phyloP scores from a whole-genome alignment of 352 stramenopile genomes.

The Phytopythium aichiense region DNA sequence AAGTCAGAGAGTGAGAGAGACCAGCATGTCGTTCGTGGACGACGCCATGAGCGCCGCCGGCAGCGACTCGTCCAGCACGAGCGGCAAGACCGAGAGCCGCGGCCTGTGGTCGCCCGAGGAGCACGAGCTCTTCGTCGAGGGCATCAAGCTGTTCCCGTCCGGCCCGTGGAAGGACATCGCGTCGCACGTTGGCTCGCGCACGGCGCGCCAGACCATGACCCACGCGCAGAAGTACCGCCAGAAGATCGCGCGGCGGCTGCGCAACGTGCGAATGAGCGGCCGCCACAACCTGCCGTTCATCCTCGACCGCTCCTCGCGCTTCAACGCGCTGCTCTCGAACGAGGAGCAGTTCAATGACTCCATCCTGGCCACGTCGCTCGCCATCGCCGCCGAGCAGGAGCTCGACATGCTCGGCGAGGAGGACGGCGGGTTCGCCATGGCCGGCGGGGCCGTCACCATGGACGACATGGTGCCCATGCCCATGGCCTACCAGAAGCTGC shows the following conservation, averaged over 20 bases:
- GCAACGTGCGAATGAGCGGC: conserved; percentile 64
- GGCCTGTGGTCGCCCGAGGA: conserved; percentile 74
- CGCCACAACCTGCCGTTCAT: conserved; percentile 64
- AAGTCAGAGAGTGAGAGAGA: conserved; percentile 2
- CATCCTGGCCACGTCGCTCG: conserved; percentile 69
- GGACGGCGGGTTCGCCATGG: conserved; percentile 28
- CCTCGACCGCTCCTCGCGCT: conserved; percentile 65
- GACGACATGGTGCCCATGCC: conserved; percentile 21
- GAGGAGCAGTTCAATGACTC: conserved; percentile 82
- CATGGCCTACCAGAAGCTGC: conserved; percentile 46
- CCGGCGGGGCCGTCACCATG: conserved; percentile 24
- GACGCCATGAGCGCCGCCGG: conserved; percentile 20
- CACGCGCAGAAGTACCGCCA: conserved; percentile 85
- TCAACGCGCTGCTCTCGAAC: conserved; percentile 62
- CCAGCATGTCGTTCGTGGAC: conserved; percentile 31
- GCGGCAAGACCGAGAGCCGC: conserved; percentile 44
- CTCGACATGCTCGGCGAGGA: conserved; percentile 58
- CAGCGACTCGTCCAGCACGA: conserved; percentile 22
- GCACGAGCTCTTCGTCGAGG: conserved; percentile 67
- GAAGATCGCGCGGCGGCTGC: conserved; percentile 71
- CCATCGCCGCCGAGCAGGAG: conserved; percentile 65
- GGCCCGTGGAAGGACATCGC: conserved; percentile 80
- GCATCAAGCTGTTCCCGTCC: conserved; percentile 73
- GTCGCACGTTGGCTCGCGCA: conserved; percentile 60
- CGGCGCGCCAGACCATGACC: conserved; percentile 74